Conservation (phyloP, 805 yeast species). For the Saturnispora serradocipensis region DNA sequence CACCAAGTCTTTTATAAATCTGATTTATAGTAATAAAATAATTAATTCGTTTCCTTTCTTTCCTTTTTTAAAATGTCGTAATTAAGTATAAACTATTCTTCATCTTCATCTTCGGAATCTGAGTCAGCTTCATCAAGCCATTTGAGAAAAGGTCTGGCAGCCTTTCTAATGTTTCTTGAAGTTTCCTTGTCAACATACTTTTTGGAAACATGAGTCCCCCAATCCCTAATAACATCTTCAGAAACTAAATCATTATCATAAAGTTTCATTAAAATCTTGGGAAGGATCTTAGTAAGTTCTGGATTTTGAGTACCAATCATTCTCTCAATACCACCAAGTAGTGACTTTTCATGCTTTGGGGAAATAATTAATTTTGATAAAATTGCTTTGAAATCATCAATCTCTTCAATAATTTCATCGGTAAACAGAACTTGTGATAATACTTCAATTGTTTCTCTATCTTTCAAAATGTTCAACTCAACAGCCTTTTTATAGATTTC, state of each 20-base stretch:
- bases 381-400: slow-evolving; percentile 73
- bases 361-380: slow-evolving; percentile 65
- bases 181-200: slow-evolving; percentile 88
- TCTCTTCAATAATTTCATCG: slow-evolving; percentile 63
- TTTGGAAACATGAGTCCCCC: slow-evolving; percentile 90
- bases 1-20: neutral
- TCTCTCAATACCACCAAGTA: slow-evolving; percentile 94
- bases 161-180: slow-evolving; percentile 88
- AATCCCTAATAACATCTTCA: slow-evolving; percentile 70
- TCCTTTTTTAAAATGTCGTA: neutral
- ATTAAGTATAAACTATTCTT: slow-evolving; percentile 10
- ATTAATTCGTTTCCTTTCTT: neutral
- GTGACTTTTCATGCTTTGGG: slow-evolving; percentile 70
- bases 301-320: slow-evolving; percentile 77
- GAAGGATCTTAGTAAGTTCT: slow-evolving; percentile 55
- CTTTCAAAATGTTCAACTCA: slow-evolving; percentile 63
- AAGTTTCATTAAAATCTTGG: slow-evolving; percentile 71
- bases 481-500: slow-evolving; percentile 87
- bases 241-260: slow-evolving; percentile 78
- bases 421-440: slow-evolving; percentile 84
- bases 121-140: slow-evolving; percentile 95
- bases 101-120: slow-evolving; percentile 48
- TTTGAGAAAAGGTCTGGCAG: slow-evolving; percentile 89
- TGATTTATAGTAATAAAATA: neutral
- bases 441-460: slow-evolving; percentile 77